Percentiles rank a stretch among this genome's conserved stretches.
phyloP scores from a whole-genome alignment of 371 early-diverging fungal genomes.

The Choanephora cucurbitarum region DNA sequence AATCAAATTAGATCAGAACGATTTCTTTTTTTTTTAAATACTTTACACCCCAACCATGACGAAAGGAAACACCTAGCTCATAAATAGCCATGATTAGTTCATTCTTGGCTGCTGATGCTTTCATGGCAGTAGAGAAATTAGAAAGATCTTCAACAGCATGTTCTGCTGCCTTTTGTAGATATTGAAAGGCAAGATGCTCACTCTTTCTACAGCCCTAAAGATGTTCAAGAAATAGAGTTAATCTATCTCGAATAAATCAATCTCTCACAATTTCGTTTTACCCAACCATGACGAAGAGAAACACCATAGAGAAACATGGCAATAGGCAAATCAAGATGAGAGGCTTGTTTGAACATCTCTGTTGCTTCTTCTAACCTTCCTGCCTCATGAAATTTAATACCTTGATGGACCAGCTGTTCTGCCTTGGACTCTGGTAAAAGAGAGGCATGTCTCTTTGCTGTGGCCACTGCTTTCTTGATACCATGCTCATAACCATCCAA shows the following conservation, averaged over 20 bases:
- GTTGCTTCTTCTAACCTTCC: slow-evolving; percentile 72
- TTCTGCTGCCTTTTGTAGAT: slow-evolving; percentile 78
- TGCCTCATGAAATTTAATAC: slow-evolving; percentile 68
- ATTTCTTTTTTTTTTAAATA: no score
- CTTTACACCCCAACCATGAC: slow-evolving; percentile 94
- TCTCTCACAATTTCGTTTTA: slow-evolving; percentile 7
- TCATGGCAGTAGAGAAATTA: slow-evolving; percentile 20
- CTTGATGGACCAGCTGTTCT: slow-evolving; percentile 45
- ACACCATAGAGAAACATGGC: slow-evolving; percentile 84
- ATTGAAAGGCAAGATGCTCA: slow-evolving; percentile 67
- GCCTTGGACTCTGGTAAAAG: slow-evolving; percentile 14
- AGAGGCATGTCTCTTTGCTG: slow-evolving; percentile 14
- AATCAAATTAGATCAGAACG: not conserved
- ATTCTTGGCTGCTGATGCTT: slow-evolving; percentile 44
- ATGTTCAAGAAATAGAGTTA: not conserved
- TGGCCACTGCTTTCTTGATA: not conserved
- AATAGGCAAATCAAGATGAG: slow-evolving; percentile 62
- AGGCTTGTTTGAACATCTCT: slow-evolving; percentile 70
- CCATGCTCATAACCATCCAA: not conserved
- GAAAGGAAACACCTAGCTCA: slow-evolving; percentile 83
- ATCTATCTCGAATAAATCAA: not conserved
- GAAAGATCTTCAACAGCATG: slow-evolving; percentile 61
- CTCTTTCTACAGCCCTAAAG: slow-evolving; percentile 67
- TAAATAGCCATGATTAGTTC: slow-evolving; percentile 82
- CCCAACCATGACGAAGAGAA: slow-evolving; percentile 87